These are phyloP conservation scores for Cochlearia excelsa DNA, from an alignment of 345 rosid genomes.

Conservation along the genomic window DNA sequence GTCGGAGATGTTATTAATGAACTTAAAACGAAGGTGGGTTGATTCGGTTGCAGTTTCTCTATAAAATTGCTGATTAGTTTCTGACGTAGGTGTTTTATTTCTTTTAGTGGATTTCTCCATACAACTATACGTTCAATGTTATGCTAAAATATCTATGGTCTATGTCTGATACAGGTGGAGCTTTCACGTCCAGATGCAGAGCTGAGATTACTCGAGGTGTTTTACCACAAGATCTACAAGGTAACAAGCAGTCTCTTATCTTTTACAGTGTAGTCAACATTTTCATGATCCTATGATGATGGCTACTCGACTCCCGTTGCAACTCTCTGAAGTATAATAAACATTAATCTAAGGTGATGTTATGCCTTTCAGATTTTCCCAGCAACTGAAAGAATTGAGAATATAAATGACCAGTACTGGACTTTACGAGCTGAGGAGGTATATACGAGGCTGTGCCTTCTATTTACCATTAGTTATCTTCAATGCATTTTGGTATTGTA, in stretches of 20 bases:
- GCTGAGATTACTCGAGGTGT: slow-evolving; percentile 10
- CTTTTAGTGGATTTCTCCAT: slow-evolving; percentile 14
- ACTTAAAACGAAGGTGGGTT: slow-evolving; percentile 73
- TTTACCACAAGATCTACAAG: slow-evolving; percentile 94
- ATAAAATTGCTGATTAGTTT: slow-evolving; percentile 16
- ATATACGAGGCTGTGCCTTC: slow-evolving; percentile 2
- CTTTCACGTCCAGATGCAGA: too few relatives aligned
- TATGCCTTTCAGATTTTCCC: slow-evolving; percentile 73
- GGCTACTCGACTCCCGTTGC: neutral
- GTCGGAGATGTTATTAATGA: slow-evolving; percentile 90
- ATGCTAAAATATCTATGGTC: slow-evolving; percentile 19
- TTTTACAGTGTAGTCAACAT: slow-evolving; percentile 8
- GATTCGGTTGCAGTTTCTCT: slow-evolving; percentile 7
- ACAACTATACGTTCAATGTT: slow-evolving; percentile 16
- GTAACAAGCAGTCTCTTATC: slow-evolving; percentile 39
- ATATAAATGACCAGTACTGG: slow-evolving; percentile 96
- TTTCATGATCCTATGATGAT: slow-evolving; percentile 2
- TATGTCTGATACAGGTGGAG: slow-evolving; percentile 41
- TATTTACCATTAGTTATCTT: too few relatives aligned
- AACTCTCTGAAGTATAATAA: slow-evolving; percentile 8
- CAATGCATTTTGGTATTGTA: neutral
- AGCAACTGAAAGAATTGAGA: slow-evolving; percentile 75
- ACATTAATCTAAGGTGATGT: slow-evolving; percentile 6
- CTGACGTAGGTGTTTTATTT: slow-evolving; percentile 5
- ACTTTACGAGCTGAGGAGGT: slow-evolving; percentile 98